Base-by-base conservation (phyloP, 202 grass and related monocot species). In the Setaria viridis region DNA sequence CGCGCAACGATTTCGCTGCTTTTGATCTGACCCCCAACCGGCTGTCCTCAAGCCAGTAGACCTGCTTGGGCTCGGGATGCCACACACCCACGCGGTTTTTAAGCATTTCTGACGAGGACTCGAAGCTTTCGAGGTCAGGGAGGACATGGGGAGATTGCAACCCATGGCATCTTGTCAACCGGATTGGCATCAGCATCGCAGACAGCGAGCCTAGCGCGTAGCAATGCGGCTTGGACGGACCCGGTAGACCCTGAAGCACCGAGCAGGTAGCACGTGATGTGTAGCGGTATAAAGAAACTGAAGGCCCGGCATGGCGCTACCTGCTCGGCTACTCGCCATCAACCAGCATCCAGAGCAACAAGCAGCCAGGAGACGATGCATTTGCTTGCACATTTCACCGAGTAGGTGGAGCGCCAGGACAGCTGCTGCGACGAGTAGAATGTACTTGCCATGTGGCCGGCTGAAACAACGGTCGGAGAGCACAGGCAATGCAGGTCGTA, bases 211-310 rank as follows among this genome's bases (percentile, higher is more conserved):
- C 29, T 79, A 74, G 79, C 57, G 4, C 13, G 41, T 82, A 85
- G 78, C 64, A 41, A 8, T 77, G 80, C 34, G 16, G 77, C 63
- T 21, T 29, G 68, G 57, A 74, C 70, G 70, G 72, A 86, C 81
- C 81, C 77, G 54, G 80, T 51, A 73, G 83, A 65, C 76, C 62
- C 67, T 11, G 15, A 42, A 54, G 78, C 11, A 9, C 12, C 29
- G 54, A 72, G 39, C 59, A 58, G 42, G 74, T 79, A 84, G 76
- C 85, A 91, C 74, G 89, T 91, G 85, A 4, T 42, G 20, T 60
- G 72, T 32, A 55, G 48, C 30, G 49, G 14, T 8, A 74, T 48
- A 33, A 37, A 73, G 11, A 55, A 84, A 48, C 32, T 21, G 19
- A 11, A 30, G 35, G 66, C 66, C 57, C 57, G n/a, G 57, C 53